Evolutionary conservation across 805 yeast species (phyloP).

Genomic region (Ogataea zsoltii): DNA sequence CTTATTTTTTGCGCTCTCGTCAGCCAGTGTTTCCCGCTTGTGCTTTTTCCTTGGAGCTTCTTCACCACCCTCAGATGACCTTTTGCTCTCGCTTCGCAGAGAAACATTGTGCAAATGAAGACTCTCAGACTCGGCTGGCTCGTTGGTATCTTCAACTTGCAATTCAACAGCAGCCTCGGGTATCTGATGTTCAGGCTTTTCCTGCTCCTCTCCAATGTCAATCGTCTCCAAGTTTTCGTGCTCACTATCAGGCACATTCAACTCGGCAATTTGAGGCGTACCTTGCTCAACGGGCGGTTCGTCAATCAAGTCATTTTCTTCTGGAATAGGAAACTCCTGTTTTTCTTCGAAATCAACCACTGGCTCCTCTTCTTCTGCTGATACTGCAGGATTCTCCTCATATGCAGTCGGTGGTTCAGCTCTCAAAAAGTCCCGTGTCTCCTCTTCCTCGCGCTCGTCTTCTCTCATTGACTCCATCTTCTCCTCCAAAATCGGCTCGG

Average conservation of each 20-base stretch:
- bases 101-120: too few relatives aligned
- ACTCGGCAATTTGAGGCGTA: background rate
- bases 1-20: background rate
- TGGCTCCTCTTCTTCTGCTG: too few relatives aligned
- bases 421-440: background rate
- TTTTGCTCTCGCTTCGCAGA: too few relatives aligned
- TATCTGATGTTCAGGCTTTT: background rate
- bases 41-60: conserved; percentile 4
- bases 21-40: background rate
- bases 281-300: background rate
- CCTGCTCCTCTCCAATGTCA: conserved; percentile 3
- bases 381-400: too few relatives aligned
- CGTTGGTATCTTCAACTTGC: conserved; percentile 13
- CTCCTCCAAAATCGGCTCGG: conserved; percentile 2
- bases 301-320: too few relatives aligned
- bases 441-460: background rate
- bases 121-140: background rate
- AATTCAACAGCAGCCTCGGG: too few relatives aligned
- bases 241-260: conserved; percentile 4
- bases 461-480: background rate
- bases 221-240: conserved; percentile 1
- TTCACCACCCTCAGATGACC: too few relatives aligned
- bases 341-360: too few relatives aligned
- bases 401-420: background rate
- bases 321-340: too few relatives aligned